These are phyloP conservation scores for Pseudocercospora eumusae DNA, from an alignment of 2,329 filamentous ascomycete species.

Conservation along the genomic window DNA sequence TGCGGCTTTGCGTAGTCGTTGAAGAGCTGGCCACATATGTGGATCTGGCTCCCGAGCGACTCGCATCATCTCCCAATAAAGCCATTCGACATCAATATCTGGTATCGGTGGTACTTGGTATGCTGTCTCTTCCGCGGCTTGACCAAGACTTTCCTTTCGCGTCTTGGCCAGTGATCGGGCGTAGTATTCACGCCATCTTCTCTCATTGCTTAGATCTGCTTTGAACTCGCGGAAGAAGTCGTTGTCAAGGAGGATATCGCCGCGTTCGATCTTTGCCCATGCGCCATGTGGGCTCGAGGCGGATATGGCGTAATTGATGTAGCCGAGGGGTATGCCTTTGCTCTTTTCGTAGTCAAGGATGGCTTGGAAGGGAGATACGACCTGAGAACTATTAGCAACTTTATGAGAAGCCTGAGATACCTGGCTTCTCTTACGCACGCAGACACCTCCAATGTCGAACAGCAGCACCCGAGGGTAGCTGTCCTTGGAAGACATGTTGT, in stretches of 20 bases:
- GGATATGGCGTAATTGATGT: slow-evolving; percentile 89
- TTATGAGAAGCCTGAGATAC: background rate
- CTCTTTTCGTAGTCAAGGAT: slow-evolving; percentile 86
- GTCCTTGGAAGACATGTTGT: slow-evolving; percentile 28
- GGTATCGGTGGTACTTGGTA: slow-evolving; percentile 62
- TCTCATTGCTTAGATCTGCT: slow-evolving; percentile 65
- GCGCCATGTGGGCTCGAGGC: slow-evolving; percentile 73
- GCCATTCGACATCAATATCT: slow-evolving; percentile 69
- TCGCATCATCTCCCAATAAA: slow-evolving; percentile 93
- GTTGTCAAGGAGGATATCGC: slow-evolving; percentile 73
- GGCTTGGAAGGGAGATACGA: slow-evolving; percentile 85
- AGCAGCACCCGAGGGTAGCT: slow-evolving; percentile 69
- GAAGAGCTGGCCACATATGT: slow-evolving; percentile 82
- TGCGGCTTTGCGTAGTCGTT: slow-evolving; percentile 57
- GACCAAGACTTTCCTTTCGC: slow-evolving; percentile 47
- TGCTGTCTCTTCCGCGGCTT: slow-evolving; percentile 35
- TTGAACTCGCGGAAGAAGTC: slow-evolving; percentile 77
- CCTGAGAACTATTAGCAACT: slow-evolving; percentile 53
- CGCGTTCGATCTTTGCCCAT: slow-evolving; percentile 87
- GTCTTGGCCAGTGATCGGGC: slow-evolving; percentile 31
- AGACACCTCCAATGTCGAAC: slow-evolving; percentile 96
- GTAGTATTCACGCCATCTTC: slow-evolving; percentile 67
- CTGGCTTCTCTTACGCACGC: slow-evolving; percentile 63
- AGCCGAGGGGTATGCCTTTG: slow-evolving; percentile 77
- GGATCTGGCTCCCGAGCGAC: slow-evolving; percentile 71